Conservation (phyloP, 495 filamentous ascomycete species). For the Pseudevernia furfuracea region DNA sequence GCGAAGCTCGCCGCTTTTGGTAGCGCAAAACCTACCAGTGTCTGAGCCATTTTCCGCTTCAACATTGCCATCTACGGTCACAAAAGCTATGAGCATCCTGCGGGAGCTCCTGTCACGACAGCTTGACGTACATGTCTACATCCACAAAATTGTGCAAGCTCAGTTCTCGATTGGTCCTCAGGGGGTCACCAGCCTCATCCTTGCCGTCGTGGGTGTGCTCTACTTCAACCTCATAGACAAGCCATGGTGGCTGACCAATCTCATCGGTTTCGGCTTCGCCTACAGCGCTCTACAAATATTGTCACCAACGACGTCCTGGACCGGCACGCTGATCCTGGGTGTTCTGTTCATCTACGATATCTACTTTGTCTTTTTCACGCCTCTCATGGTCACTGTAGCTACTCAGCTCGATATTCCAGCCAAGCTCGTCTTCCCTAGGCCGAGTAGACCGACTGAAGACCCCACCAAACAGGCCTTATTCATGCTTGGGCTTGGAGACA, state of each 20-base stretch:
- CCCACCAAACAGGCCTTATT: constrained; percentile 45
- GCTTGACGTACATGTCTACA: constrained; percentile 39
- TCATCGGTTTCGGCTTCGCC: constrained; percentile 78
- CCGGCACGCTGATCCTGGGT: constrained; percentile 66
- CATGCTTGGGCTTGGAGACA: constrained; percentile 90
- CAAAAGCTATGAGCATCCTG: constrained; percentile 39
- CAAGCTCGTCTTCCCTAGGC: constrained; percentile 79
- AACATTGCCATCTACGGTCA: constrained; percentile 32
- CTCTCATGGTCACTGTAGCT: constrained; percentile 93
- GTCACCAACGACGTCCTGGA: constrained; percentile 84
- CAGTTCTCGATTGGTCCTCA: constrained; percentile 44
- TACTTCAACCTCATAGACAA: constrained; percentile 67
- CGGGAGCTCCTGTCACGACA: constrained; percentile 43
- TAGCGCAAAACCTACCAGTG: constrained; percentile 40
- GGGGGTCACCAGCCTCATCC: constrained; percentile 51
- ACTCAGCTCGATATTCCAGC: constrained; percentile 86
- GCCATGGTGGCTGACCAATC: constrained; percentile 75
- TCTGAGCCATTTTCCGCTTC: constrained; percentile 42
- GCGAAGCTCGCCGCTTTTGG: background rate
- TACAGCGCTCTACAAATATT: constrained; percentile 75
- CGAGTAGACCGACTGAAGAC: constrained; percentile 37
- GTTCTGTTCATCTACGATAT: constrained; percentile 93
- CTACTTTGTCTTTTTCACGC: constrained; percentile 95
- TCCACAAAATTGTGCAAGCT: constrained; percentile 38
- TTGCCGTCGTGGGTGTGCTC: constrained; percentile 50